phyloP scores from a whole-genome alignment of 257 asterid species.

The Rhazya stricta region DNA sequence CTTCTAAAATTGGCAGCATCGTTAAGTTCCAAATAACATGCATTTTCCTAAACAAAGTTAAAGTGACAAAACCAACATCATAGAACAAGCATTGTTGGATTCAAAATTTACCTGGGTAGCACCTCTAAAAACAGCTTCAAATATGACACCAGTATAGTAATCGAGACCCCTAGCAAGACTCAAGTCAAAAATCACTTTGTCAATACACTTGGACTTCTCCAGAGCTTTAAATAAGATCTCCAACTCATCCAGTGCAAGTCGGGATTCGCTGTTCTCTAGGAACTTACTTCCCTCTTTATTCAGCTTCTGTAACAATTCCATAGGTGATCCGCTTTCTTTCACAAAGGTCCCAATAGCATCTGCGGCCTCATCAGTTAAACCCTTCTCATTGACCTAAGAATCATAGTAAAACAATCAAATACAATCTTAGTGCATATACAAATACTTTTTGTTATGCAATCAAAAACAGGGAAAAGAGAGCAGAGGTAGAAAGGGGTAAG shows the following conservation, averaged over 20 bases:
- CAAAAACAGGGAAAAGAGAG: not conserved
- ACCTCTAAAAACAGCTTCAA: constrained; percentile 89
- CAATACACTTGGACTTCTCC: constrained; percentile 56
- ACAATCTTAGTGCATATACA: not conserved
- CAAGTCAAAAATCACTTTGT: constrained; percentile 78
- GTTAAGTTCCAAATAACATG: not conserved
- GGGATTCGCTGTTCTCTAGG: constrained; percentile 57
- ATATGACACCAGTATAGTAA: constrained; percentile 95
- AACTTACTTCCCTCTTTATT: constrained; percentile 64
- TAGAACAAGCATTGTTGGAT: constrained; percentile 1
- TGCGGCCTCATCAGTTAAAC: constrained; percentile 68
- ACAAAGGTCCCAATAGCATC: constrained; percentile 79
- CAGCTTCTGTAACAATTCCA: constrained; percentile 62
- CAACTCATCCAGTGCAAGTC: constrained; percentile 67
- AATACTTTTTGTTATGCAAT: not conserved
- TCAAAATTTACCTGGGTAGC: constrained; percentile 55
- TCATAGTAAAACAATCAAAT: not conserved
- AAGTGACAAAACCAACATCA: not conserved
- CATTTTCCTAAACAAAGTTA: not conserved
- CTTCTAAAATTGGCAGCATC: constrained; percentile 4
- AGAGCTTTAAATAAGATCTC: constrained; percentile 77
- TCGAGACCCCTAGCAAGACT: constrained; percentile 99
- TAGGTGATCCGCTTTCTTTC: constrained; percentile 72
- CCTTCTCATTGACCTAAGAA: constrained; percentile 82
- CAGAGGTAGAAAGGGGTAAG: not conserved